These are phyloP conservation scores for Talaromyces piceae DNA, from an alignment of 2,329 filamentous ascomycete genomes.

Conservation along the genomic window DNA sequence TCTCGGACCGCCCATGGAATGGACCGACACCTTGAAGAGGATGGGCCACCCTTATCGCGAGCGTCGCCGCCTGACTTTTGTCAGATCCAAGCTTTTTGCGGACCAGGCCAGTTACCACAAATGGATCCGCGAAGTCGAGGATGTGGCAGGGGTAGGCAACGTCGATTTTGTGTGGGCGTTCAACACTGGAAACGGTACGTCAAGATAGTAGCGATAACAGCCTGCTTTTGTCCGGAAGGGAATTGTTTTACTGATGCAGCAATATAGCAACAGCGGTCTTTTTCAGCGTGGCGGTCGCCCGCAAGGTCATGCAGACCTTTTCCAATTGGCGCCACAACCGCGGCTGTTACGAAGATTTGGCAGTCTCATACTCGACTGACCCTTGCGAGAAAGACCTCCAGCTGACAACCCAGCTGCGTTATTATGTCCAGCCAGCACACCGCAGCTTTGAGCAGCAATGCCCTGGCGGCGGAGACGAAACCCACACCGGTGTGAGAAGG, in stretches of 20 bases:
- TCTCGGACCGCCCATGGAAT: conserved; percentile 23
- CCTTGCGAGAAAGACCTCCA: conserved; percentile 29
- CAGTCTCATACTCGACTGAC: conserved; percentile 27
- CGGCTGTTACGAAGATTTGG: conserved; percentile 20
- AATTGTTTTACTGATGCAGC: background rate
- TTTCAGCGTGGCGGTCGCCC: conserved; percentile 19
- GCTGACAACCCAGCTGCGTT: conserved; percentile 15
- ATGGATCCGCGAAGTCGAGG: conserved; percentile 29
- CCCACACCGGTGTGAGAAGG: conserved; percentile 2
- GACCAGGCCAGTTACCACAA: conserved; percentile 25
- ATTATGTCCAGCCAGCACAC: conserved; percentile 4
- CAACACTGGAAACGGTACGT: conserved; percentile 37
- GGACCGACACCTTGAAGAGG: conserved; percentile 26
- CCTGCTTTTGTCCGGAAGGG: background rate
- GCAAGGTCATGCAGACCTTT: conserved; percentile 24
- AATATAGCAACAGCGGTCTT: conserved; percentile 19
- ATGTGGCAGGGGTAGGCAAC: conserved; percentile 27
- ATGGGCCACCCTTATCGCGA: conserved; percentile 31
- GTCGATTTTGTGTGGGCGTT: conserved; percentile 37
- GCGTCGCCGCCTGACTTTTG: conserved; percentile 36
- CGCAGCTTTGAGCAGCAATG: conserved; percentile 3
- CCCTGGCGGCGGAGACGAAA: background rate
- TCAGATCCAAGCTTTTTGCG: conserved; percentile 30
- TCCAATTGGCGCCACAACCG: conserved; percentile 14
- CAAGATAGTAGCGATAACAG: background rate